A percentile compares a stretch with the other conserved stretches of the same genome.
Conservation (phyloP, 306 rosid genomes). For the Acacia crassicarpa region DNA sequence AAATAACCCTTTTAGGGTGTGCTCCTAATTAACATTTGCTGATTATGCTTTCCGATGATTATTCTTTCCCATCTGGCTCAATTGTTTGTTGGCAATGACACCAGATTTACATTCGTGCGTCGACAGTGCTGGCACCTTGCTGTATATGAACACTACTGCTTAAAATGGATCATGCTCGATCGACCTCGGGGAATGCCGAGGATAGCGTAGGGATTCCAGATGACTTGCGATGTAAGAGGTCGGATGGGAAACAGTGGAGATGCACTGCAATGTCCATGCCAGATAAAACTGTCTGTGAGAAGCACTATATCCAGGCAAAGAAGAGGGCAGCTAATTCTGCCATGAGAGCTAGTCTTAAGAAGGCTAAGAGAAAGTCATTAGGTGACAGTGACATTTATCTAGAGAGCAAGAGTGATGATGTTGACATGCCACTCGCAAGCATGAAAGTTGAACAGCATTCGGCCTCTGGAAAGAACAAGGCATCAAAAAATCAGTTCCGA, state of each 20-base stretch:
- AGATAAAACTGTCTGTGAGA: constrained; percentile 95
- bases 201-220: constrained; percentile 70
- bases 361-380: constrained; percentile 74
- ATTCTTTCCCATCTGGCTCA: background rate
- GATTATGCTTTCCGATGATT: background rate
- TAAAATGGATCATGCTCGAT: constrained; percentile 50
- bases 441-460: constrained; percentile 38
- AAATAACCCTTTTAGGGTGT: background rate
- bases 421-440: constrained; percentile 39
- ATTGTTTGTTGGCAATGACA: background rate
- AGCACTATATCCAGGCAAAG: constrained; percentile 97
- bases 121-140: constrained; percentile 4
- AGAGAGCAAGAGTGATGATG: constrained; percentile 63
- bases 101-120: background rate
- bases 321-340: constrained; percentile 98
- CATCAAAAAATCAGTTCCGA: constrained; percentile 66
- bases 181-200: constrained; percentile 35
- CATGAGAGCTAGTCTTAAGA: constrained; percentile 89
- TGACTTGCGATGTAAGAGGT: constrained; percentile 94
- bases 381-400: constrained; percentile 60
- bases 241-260: constrained; percentile 98
- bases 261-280: constrained; percentile 99
- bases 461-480: constrained; percentile 53
- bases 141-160: background rate
- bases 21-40: background rate